Conservation (phyloP, 202 grass and related monocot genomes). For the Schoenoplectus tabernaemontani region DNA sequence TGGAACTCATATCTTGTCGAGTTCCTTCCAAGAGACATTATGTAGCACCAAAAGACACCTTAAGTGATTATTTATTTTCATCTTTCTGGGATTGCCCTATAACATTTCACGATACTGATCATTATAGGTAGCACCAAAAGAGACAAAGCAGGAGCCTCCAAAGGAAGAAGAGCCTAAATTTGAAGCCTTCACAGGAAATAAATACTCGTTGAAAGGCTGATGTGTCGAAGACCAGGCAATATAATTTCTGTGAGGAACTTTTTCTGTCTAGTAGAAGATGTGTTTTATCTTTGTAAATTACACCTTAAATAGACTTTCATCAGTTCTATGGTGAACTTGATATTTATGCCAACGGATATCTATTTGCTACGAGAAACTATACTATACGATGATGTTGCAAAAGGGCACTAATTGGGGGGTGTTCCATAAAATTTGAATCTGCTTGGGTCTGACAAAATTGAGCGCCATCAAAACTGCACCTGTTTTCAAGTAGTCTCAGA, state of each 20-base stretch:
- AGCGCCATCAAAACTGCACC: not conserved
- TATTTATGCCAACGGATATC: not conserved
- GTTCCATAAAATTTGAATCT: not conserved
- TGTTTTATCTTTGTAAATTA: not conserved
- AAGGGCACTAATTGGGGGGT: not conserved
- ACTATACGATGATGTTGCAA: not conserved
- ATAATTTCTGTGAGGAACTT: not conserved
- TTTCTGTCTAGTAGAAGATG: not conserved
- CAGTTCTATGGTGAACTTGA: not conserved
- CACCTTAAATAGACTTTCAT: not conserved
- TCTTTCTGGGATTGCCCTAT: not conserved
- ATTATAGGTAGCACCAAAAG: slow-evolving; percentile 27
- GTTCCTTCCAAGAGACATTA: not conserved
- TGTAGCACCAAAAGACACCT: too few species aligned
- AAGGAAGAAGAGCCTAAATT: slow-evolving; percentile 78
- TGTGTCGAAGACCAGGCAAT: not conserved
- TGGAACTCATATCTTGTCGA: not conserved
- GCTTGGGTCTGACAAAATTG: not conserved
- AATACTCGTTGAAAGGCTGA: slow-evolving; percentile 81
- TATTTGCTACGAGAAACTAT: not conserved
- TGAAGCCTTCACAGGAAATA: slow-evolving; percentile 67
- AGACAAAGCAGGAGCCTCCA: slow-evolving; percentile 43
- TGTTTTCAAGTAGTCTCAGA: not conserved
- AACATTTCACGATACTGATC: not conserved
- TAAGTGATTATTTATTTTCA: not conserved